Percentiles rank a stretch among this genome's conserved stretches.
Conservation (phyloP, 768 basidiomycete genomes). For the Crassisporium funariophilum region DNA sequence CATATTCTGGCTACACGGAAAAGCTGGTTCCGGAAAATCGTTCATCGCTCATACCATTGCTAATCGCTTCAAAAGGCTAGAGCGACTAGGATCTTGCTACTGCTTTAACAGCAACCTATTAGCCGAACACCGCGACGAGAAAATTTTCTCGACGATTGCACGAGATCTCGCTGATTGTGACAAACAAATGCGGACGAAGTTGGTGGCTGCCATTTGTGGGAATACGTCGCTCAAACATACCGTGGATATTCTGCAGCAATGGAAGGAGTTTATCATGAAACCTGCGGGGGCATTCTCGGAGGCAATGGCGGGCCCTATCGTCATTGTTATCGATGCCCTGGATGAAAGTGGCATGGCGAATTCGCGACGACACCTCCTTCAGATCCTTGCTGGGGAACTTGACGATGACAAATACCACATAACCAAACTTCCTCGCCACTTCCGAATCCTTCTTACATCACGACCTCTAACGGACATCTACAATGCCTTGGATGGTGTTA, state of each 20-base stretch:
- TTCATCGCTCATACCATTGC: conserved; percentile 38
- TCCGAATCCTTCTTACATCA: conserved; percentile 35
- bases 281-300: conserved; percentile 9
- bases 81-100: conserved; percentile 33
- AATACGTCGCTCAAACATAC: conserved; percentile 7
- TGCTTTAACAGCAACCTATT: conserved; percentile 28
- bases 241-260: conserved; percentile 15
- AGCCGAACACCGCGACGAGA: conserved; percentile 18
- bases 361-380: conserved; percentile 21
- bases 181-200: not conserved
- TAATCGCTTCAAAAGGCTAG: conserved; percentile 13
- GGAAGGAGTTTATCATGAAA: conserved; percentile 16
- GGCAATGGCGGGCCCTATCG: conserved; percentile 14
- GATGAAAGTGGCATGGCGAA: conserved; percentile 32
- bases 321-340: conserved; percentile 38
- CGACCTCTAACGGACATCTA: conserved; percentile 30
- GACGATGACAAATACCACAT: too few species aligned
- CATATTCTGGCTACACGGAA: conserved; percentile 33
- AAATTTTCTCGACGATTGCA: conserved; percentile 35
- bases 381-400: conserved; percentile 17
- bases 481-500: conserved; percentile 1
- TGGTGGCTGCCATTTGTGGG: conserved; percentile 6
- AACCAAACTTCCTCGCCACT: conserved; percentile 29
- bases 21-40: conserved; percentile 42
- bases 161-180: conserved; percentile 26